Base-by-base conservation (phyloP, 2,329 filamentous ascomycete genomes). In the Mollisiaceae sp. region DNA sequence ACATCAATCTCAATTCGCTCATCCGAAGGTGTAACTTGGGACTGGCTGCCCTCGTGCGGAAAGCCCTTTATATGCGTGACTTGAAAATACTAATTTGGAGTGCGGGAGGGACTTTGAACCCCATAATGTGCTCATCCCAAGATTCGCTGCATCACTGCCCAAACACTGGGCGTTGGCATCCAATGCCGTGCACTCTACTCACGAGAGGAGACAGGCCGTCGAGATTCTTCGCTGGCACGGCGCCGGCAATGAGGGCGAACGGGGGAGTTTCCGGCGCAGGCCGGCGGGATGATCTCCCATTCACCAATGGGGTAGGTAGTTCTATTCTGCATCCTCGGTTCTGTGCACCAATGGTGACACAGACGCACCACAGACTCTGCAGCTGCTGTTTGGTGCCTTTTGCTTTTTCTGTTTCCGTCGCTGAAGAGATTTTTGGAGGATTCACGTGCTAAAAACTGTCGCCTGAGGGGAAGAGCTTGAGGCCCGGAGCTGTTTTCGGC, bases 111-210 rank as follows among this genome's bases (percentile, higher is more conserved):
- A 39, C 36, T 12, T 20, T 22, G 55, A 24, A 8, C 32, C 18
- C 18, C 32, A 35, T 14, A 5, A 2, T 15, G 8, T 54, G 8
- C 50, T 35, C 50, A 22, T 32, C 24, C 22, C 14, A 35, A 35
- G 18, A 35, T 35, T 14, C 20, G 58, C 43, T 54, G 59, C 59
- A 54, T 38, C 24, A 35, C 22, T 60, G 59, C 59, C 59, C 59
- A 39, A 60, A 38, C 59, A n/a, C 11, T 15, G 32, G 24, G 12
- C 3, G 50, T 22, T 55, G 50, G 20, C 39, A 15, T 47, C 35
- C 58, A 55, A 47, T 60, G 27, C 27, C 27, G 6, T 32, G 27
- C 27, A 3, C 27, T 6, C 27, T 32, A 3, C 27, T n/a, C n/a
- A 24, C 22, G n/a, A n/a, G 11, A 9, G 45, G 11, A 50, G 3